A percentile compares a stretch with the other conserved stretches of the same genome.
phyloP scores from a whole-genome alignment of 352 stramenopile species.

The Globisporangium emineosum region DNA sequence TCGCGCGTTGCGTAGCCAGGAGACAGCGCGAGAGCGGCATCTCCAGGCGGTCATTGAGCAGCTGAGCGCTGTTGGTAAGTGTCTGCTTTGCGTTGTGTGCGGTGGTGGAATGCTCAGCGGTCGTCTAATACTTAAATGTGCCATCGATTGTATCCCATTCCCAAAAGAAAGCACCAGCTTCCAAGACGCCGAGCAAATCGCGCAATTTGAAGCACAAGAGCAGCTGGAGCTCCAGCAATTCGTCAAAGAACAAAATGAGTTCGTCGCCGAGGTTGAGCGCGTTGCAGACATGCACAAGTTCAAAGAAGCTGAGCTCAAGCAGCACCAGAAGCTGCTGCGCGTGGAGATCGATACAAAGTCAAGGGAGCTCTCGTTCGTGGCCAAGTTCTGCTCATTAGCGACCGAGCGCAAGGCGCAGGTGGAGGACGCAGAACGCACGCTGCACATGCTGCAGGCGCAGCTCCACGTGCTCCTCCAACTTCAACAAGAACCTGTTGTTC shows the following conservation, averaged over 20 bases:
- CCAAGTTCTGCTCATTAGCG: slow-evolving; percentile 34
- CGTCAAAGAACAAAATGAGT: slow-evolving; percentile 21
- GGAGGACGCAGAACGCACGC: slow-evolving; percentile 36
- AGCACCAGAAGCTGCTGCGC: slow-evolving; percentile 49
- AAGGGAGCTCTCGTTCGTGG: slow-evolving; percentile 31
- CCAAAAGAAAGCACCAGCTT: slow-evolving; percentile 28
- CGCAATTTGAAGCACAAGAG: slow-evolving; percentile 28
- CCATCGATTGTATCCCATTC: not conserved
- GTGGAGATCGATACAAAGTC: slow-evolving; percentile 29
- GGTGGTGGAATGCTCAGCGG: not conserved
- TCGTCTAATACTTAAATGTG: not conserved
- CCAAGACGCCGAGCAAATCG: slow-evolving; percentile 24
- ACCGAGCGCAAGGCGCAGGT: slow-evolving; percentile 33
- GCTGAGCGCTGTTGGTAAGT: slow-evolving; percentile 30
- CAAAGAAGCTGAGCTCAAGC: slow-evolving; percentile 41
- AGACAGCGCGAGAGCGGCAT: slow-evolving; percentile 32
- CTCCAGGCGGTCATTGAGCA: slow-evolving; percentile 28
- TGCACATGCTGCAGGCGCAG: slow-evolving; percentile 40
- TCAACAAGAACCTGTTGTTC: not conserved
- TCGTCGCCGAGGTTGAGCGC: slow-evolving; percentile 25
- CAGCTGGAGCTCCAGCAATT: slow-evolving; percentile 31
- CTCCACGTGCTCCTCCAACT: slow-evolving; percentile 16
- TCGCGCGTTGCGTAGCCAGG: slow-evolving; percentile 31
- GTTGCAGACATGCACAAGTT: slow-evolving; percentile 33
- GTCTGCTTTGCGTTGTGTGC: not conserved